These are phyloP conservation scores for Mortierella sp. DNA, from an alignment of 371 early-diverging fungal genomes.

Conservation along the genomic window DNA sequence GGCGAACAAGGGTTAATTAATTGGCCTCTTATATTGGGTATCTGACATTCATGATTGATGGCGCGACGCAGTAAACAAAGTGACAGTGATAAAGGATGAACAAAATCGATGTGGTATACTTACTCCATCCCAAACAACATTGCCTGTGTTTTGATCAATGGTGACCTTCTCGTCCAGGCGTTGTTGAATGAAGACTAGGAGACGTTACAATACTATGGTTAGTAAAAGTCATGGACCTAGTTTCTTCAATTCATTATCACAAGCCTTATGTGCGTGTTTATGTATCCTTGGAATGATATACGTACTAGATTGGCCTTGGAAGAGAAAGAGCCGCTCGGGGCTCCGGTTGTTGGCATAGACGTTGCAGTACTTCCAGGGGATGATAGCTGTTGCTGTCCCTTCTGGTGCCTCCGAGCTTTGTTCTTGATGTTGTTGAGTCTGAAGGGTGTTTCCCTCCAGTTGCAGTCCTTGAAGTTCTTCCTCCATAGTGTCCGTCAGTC, in stretches of 20 bases:
- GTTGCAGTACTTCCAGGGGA: constrained; percentile 57
- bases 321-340: constrained; percentile 47
- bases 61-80: background rate
- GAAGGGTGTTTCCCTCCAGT: background rate
- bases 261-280: too few relatives aligned
- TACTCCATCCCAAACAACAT: constrained; percentile 62
- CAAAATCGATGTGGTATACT: background rate
- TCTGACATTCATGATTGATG: background rate
- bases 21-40: background rate
- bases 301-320: constrained; percentile 43
- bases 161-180: constrained; percentile 50
- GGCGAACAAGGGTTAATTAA: background rate
- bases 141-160: constrained; percentile 62
- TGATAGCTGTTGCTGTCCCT: constrained; percentile 19
- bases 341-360: constrained; percentile 49
- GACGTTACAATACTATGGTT: too few relatives aligned
- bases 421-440: background rate
- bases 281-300: background rate
- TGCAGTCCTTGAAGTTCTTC: constrained; percentile 8
- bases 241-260: too few relatives aligned
- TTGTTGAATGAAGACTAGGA: constrained; percentile 42
- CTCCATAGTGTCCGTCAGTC: background rate
- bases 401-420: background rate
- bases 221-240: too few relatives aligned
- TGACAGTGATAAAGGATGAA: background rate